Evolutionary conservation across 805 yeast species (phyloP), one percentile per base, ranked within the genome.

Genomic region (Saturnispora serradocipensis): DNA sequence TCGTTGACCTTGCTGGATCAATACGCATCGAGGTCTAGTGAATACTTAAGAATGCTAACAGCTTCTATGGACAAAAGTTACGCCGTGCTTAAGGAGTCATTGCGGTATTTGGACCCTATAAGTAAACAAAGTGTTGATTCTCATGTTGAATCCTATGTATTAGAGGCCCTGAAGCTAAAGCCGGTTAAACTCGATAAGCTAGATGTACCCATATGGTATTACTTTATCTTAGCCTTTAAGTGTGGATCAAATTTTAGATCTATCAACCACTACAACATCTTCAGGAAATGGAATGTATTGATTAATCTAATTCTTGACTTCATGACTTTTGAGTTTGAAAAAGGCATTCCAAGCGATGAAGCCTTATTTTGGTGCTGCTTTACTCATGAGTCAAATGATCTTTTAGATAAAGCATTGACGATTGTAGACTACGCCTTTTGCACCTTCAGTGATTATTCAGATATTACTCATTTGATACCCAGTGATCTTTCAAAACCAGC

Each of bases 201-300:
- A n/a, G 42, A 40, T 30, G 16, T 28, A 16, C 40, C 28, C 16
- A 30, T 44, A 13, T 52, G 55, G 55, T 46, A 32, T 27, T 52
- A 49, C 36, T 52, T 45, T 22, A 36, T 49, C 10, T 46, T 48
- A 35, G 16, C 44, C 5, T 52, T 49, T 20, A 49, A 52, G 36
- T 52, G 53, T 16, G 47, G 38, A 15, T 28, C 47, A 10, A 8
- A 24, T 18, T 32, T 30, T 20, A 11, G 9, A 1, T 18, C 39
- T n/a, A 28, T 30, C 15, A 45, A 18, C 13, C 39, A 45, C 18
- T 45, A 45, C 18, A 45, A 45, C 32, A 32, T 28, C 15, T 30
- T 24, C 18, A 45, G 38, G 16, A 45, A 45, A 18, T 45, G 47
- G 47, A 45, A 45, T 16, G 38, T 45, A 15, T 45, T 45, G 9